These are phyloP conservation scores for Kwoniella newhampshirensis DNA, from an alignment of 768 basidiomycete genomes.

Conservation along the genomic window DNA sequence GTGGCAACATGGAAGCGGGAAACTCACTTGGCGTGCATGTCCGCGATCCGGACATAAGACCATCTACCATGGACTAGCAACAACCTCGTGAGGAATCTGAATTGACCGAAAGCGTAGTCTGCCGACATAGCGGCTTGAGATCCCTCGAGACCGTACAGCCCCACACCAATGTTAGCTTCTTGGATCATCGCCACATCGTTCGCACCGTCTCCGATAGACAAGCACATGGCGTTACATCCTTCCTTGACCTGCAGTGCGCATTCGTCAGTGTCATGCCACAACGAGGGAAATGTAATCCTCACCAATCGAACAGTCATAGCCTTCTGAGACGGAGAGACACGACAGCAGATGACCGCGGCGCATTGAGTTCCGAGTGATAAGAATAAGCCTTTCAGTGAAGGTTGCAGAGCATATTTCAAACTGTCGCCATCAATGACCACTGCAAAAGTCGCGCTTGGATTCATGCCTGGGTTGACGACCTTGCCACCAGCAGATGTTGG, in stretches of 20 bases:
- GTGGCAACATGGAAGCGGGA: neutral
- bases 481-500: constrained; percentile 16
- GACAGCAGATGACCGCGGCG: constrained; percentile 96
- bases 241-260: constrained; percentile 78
- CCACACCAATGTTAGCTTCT: constrained; percentile 96
- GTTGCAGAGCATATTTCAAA: constrained; percentile 72
- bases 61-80: constrained; percentile 92
- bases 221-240: constrained; percentile 90
- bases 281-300: too few species aligned
- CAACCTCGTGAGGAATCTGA: constrained; percentile 86
- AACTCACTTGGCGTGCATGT: constrained; percentile 63
- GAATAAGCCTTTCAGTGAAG: constrained; percentile 78
- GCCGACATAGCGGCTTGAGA: constrained; percentile 99
- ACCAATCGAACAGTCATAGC: constrained; percentile 93
- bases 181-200: constrained; percentile 99
- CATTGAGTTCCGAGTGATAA: constrained; percentile 91
- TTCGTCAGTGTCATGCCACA: constrained; percentile 7
- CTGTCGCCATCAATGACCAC: constrained; percentile 97
- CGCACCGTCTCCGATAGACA: constrained; percentile 92
- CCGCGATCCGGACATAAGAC: constrained; percentile 93
- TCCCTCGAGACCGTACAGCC: constrained; percentile 88
- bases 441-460: constrained; percentile 68
- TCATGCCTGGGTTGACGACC: constrained; percentile 17
- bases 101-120: constrained; percentile 97
- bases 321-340: constrained; percentile 96